Evolutionary conservation across 2,329 filamentous ascomycete genomes (phyloP).

Genomic region (Zymoseptoria passerinii): DNA sequence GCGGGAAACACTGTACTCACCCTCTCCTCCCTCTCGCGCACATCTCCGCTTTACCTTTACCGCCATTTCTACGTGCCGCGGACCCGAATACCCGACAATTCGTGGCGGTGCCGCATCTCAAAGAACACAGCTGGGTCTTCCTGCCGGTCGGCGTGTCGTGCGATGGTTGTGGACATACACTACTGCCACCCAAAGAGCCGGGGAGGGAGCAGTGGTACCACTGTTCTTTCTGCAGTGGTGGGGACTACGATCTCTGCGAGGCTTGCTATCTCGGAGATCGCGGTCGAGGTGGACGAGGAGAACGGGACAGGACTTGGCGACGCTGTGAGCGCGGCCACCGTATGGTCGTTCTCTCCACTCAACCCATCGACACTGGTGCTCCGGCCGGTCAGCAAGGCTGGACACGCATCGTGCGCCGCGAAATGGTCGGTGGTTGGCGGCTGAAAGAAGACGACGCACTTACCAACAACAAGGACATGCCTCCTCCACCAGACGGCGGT

Average conservation of each 20-base stretch:
- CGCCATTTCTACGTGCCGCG: slow-evolving; percentile 13
- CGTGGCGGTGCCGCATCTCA: slow-evolving; percentile 26
- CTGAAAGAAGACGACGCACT: slow-evolving; percentile 44
- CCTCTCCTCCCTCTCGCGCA: slow-evolving; percentile 69
- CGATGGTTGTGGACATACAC: slow-evolving; percentile 62
- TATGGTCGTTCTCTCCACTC: slow-evolving; percentile 73
- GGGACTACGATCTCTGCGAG: slow-evolving; percentile 82
- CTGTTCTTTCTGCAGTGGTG: slow-evolving; percentile 66
- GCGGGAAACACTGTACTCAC: slow-evolving; percentile 73
- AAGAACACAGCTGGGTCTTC: slow-evolving; percentile 37
- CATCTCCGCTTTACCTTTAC: slow-evolving; percentile 25
- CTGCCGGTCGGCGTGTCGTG: slow-evolving; percentile 59
- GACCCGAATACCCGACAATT: slow-evolving; percentile 15
- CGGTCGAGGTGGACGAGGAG: slow-evolving; percentile 52
- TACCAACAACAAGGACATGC: slow-evolving; percentile 27
- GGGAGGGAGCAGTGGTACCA: slow-evolving; percentile 52
- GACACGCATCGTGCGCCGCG: slow-evolving; percentile 57
- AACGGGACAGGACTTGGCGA: slow-evolving; percentile 51
- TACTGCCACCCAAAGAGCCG: not conserved
- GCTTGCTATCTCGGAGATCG: slow-evolving; percentile 72
- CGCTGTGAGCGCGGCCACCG: slow-evolving; percentile 72
- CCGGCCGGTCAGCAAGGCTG: slow-evolving; percentile 40
- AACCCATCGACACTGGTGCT: slow-evolving; percentile 49
- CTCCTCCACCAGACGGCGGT: slow-evolving; percentile 61
- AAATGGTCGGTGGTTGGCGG: slow-evolving; percentile 68